phyloP scores from a whole-genome alignment of 306 rosid genomes.

The Cicer pinnatifidum region DNA sequence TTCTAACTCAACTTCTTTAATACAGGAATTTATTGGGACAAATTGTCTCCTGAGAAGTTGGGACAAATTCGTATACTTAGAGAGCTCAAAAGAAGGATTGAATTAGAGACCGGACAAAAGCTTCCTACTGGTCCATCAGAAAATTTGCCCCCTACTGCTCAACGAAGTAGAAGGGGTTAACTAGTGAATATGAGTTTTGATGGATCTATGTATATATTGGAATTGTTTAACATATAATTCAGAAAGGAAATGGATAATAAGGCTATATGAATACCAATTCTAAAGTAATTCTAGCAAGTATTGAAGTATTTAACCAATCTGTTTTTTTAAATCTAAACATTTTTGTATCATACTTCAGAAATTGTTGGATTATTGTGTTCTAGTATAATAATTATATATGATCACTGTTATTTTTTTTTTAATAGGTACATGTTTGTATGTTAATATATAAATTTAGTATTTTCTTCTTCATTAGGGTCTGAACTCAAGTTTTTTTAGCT shows the following conservation, averaged over 20 bases:
- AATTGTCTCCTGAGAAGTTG: conserved; percentile 87
- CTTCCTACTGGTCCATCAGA: conserved; percentile 83
- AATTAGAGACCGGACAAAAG: conserved; percentile 65
- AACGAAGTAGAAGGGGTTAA: conserved; percentile 54
- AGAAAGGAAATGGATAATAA: not conserved
- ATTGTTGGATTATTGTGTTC: too few species aligned
- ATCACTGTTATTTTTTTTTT: too few species aligned
- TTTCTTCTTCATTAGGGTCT: too few species aligned
- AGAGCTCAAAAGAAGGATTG: conserved; percentile 80
- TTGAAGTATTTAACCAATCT: not conserved
- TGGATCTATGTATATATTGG: conserved; percentile 28
- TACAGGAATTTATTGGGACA: conserved; percentile 93
- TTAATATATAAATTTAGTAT: too few species aligned
- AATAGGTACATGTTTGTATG: too few species aligned
- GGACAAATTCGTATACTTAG: conserved; percentile 78
- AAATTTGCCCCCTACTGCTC: conserved; percentile 83
- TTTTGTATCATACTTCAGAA: too few species aligned
- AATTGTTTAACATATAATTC: not conserved
- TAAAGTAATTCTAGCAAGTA: not conserved
- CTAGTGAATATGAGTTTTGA: conserved; percentile 33
- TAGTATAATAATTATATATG: too few species aligned
- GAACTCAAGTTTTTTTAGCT: too few species aligned
- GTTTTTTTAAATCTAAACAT: too few species aligned
- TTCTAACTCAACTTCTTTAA: conserved; percentile 30
- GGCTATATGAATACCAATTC: conserved; percentile 4